A percentile compares a stretch with the other conserved stretches of the same genome.
These are phyloP conservation scores for Hemisphaericaspora subhashii DNA, from an alignment of 1,139 yeast species.

Conservation along the genomic window DNA sequence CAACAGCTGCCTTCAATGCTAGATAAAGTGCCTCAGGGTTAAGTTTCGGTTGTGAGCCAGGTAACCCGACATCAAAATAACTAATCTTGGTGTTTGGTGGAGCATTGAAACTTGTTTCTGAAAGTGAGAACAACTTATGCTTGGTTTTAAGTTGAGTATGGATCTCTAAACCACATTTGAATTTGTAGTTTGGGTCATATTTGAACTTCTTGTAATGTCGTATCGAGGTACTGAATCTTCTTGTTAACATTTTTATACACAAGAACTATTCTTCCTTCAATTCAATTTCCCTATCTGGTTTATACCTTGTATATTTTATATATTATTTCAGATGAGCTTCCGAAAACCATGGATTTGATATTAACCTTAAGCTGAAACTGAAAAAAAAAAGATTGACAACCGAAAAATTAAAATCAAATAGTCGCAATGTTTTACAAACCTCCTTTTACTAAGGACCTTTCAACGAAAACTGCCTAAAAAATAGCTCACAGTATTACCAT, in stretches of 20 bases:
- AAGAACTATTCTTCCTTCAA: neutral
- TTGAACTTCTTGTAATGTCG: slow-evolving; percentile 3
- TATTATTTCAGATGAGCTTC: too few species aligned
- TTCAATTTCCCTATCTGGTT: too few species aligned
- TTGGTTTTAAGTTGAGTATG: slow-evolving; percentile 84
- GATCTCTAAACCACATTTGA: slow-evolving; percentile 89
- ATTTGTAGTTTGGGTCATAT: slow-evolving; percentile 25
- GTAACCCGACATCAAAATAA: slow-evolving; percentile 81
- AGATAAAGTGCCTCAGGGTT: slow-evolving; percentile 73
- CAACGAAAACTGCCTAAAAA: too few species aligned
- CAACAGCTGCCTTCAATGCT: slow-evolving; percentile 74
- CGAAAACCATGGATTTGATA: too few species aligned
- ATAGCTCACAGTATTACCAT: too few species aligned
- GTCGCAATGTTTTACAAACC: too few species aligned
- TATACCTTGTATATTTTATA: too few species aligned
- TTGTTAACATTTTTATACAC: neutral
- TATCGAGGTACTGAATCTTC: slow-evolving; percentile 9
- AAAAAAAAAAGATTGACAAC: too few species aligned
- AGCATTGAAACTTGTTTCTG: slow-evolving; percentile 50
- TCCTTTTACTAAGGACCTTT: too few species aligned
- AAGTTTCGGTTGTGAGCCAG: slow-evolving; percentile 88
- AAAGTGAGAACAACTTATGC: slow-evolving; percentile 71
- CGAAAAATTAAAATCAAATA: too few species aligned
- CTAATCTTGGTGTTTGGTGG: slow-evolving; percentile 72
- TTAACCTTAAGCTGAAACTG: too few species aligned